Conservation (phyloP, 2,329 filamentous ascomycete species). For the Arthrinium phaeospermum region DNA sequence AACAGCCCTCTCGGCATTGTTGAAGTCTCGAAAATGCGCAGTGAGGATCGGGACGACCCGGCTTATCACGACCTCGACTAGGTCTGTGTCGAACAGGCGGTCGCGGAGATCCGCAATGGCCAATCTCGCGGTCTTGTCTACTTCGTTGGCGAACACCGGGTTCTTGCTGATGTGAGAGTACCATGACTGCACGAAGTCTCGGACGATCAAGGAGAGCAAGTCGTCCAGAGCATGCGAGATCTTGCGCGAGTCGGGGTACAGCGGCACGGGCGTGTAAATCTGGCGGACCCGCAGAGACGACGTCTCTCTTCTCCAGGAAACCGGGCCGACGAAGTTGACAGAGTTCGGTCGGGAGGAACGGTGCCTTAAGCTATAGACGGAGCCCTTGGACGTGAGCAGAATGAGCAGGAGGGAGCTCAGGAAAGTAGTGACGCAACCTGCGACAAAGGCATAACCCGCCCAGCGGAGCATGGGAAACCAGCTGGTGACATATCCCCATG, state of each 20-base stretch:
- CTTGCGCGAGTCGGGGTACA: conserved; percentile 77
- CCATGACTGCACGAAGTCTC: conserved; percentile 89
- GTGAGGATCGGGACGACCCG: conserved; percentile 88
- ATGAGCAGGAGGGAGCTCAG: conserved; percentile 63
- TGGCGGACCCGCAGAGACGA: conserved; percentile 68
- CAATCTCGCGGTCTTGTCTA: conserved; percentile 79
- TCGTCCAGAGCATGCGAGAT: conserved; percentile 83
- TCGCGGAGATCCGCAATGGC: conserved; percentile 75
- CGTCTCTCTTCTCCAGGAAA: conserved; percentile 74
- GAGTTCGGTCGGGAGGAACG: conserved; percentile 49
- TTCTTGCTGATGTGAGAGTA: conserved; percentile 85
- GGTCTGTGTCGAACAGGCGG: conserved; percentile 75
- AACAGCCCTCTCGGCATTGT: conserved; percentile 85
- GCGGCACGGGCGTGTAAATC: conserved; percentile 69
- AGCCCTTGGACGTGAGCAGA: conserved; percentile 64
- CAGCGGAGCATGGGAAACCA: conserved; percentile 85
- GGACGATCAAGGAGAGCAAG: conserved; percentile 75
- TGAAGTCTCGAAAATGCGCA: conserved; percentile 86
- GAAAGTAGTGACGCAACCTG: conserved; percentile 66
- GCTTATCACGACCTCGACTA: conserved; percentile 83
- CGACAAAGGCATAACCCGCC: conserved; percentile 81
- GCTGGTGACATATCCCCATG: conserved; percentile 85
- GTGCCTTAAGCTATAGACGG: conserved; percentile 45
- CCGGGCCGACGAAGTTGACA: conserved; percentile 64
- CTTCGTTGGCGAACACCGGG: conserved; percentile 81